Conservation (phyloP, 1,139 yeast genomes). For the Taphrina betulina region DNA sequence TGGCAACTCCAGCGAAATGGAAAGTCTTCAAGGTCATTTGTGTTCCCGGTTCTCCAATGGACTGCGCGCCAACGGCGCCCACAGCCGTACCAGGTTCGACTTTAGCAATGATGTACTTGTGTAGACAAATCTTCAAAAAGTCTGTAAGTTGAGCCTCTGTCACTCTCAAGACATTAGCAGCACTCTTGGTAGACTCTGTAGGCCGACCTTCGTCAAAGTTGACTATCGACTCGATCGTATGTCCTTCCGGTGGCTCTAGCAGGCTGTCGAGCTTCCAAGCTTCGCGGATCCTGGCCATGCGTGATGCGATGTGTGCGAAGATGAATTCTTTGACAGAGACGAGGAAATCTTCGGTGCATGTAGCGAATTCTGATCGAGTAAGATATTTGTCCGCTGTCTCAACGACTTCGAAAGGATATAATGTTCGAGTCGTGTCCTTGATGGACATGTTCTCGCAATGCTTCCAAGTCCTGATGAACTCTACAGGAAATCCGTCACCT, state of each 20-base stretch:
- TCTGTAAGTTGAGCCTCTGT: conserved; percentile 59
- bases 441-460: conserved; percentile 53
- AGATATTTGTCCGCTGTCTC: conserved; percentile 58
- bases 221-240: conserved; percentile 37
- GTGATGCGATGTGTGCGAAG: conserved; percentile 56
- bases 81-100: conserved; percentile 99
- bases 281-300: conserved; percentile 59
- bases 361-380: conserved; percentile 58
- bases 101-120: conserved; percentile 81
- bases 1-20: conserved; percentile 99
- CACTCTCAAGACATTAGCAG: conserved; percentile 72
- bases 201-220: conserved; percentile 42
- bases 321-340: conserved; percentile 86
- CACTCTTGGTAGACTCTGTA: conserved; percentile 46
- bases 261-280: conserved; percentile 53
- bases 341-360: conserved; percentile 54
- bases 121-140: conserved; percentile 73
- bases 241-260: conserved; percentile 49
- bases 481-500: conserved; percentile 96
- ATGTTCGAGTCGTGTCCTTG: conserved; percentile 33
- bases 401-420: conserved; percentile 70
- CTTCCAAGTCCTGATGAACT: conserved; percentile 91
- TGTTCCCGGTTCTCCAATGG: conserved; percentile 99
- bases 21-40: conserved; percentile 98
- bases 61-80: conserved; percentile 98